A percentile compares a stretch with the other conserved stretches of the same genome.
These are phyloP conservation scores for Globisporangium sylvaticum DNA, from an alignment of 352 stramenopile species.

Conservation along the genomic window DNA sequence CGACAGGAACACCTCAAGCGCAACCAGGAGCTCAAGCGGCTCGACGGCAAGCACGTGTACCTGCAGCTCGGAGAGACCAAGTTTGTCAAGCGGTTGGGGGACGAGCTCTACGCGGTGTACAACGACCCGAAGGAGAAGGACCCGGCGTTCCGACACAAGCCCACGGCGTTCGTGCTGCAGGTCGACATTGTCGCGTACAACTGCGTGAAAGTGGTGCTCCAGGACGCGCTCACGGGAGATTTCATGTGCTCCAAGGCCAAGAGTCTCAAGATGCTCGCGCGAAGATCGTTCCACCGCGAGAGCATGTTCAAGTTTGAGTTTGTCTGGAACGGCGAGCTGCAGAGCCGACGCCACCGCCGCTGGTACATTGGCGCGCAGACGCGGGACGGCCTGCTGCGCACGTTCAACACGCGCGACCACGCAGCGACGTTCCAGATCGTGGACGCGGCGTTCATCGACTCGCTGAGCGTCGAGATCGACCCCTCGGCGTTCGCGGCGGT, in stretches of 20 bases:
- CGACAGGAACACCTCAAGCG: conserved; percentile 24
- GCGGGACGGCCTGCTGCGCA: conserved; percentile 56
- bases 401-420: conserved; percentile 56
- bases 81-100: conserved; percentile 56
- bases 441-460: conserved; percentile 53
- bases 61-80: conserved; percentile 29
- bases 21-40: conserved; percentile 29
- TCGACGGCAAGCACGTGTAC: conserved; percentile 54
- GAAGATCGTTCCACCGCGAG: conserved; percentile 50
- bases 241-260: conserved; percentile 51
- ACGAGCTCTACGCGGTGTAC: conserved; percentile 46
- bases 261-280: conserved; percentile 41
- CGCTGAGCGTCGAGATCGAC: conserved; percentile 29
- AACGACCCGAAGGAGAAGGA: conserved; percentile 61
- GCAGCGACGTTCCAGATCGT: conserved; percentile 56
- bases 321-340: conserved; percentile 63
- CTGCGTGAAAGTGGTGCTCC: conserved; percentile 47
- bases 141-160: conserved; percentile 53
- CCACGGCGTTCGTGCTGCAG: conserved; percentile 42
- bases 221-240: conserved; percentile 36
- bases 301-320: conserved; percentile 65
- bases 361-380: conserved; percentile 72
- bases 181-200: conserved; percentile 48
- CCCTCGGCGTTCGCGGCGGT: not conserved
- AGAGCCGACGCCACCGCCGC: conserved; percentile 55